Base-by-base conservation (phyloP, 257 asterid species). In the Pogostemon cablin region DNA sequence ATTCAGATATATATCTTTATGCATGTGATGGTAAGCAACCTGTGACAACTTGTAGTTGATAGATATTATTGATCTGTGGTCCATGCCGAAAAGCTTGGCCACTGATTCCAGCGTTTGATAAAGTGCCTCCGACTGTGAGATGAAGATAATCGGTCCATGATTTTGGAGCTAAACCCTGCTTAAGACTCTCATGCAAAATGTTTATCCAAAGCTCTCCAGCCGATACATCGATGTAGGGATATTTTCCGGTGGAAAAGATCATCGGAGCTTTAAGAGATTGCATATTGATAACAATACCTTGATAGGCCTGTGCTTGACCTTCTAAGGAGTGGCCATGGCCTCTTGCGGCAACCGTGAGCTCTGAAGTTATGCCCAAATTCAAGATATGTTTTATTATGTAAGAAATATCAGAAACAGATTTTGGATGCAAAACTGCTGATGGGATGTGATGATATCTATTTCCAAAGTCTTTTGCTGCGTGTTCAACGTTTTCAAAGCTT, bases 101-200 rank as follows among this genome's bases (percentile, higher is more conserved):
- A 37, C 98, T 92, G 63, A 92, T 80, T 20, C 98, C 97, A 3
- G 93, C 98, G 67, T 90, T 81, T 9, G 98, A 92, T 56, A 90
- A 65, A 7, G 98, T 92, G 6, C 98, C 97, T 2, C 97, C 98
- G n/a, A 92, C 95, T 0, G 96, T 85, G 12, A 92, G 96, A 73
- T 86, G 96, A 64, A 92, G 97, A 74, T 92, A 92, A 83, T 90
- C 96, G 1, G 98, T 92, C 98, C 98, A 92, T 5, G 97, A 92
- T 77, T 83, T 92, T 2, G 98, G 98, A 1, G 98, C 58, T 6
- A 92, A 73, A 12, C 97, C 98, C 34, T 65, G 77, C 76, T 88
- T 76, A 54, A 92, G 87, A 50, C 89, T 79, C 69, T 85, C 91
- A 75, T 84, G 93, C 89, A 90, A 72, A 48, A 92, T 82, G 46